Evolutionary conservation across 1,284 basidiomycete species (phyloP).

Genomic region (Ustilago sp.): DNA sequence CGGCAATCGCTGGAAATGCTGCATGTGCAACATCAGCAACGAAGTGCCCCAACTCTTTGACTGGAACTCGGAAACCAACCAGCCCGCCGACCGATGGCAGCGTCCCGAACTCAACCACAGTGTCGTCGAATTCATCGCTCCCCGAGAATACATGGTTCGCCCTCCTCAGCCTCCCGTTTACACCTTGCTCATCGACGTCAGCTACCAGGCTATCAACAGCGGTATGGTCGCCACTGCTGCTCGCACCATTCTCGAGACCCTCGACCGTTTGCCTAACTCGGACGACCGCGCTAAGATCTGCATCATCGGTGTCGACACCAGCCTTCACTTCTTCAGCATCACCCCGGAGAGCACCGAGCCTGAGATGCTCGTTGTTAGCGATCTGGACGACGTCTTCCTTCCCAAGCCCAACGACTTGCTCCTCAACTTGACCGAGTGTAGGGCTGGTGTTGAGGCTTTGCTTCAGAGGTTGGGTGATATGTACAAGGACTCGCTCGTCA

Average conservation of each 20-base stretch:
- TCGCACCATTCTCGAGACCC: conserved; percentile 90
- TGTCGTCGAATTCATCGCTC: conserved; percentile 95
- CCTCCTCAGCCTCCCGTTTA: conserved; percentile 97
- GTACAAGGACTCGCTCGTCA: conserved; percentile 92
- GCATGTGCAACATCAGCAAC: conserved; percentile 98
- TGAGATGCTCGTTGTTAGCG: conserved; percentile 95
- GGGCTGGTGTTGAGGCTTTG: conserved; percentile 83
- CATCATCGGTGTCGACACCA: conserved; percentile 91
- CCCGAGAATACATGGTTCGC: conserved; percentile 98
- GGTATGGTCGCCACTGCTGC: conserved; percentile 99
- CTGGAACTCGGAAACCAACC: conserved; percentile 93
- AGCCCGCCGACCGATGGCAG: conserved; percentile 93
- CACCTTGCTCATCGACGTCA: conserved; percentile 96
- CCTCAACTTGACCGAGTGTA: conserved; percentile 89
- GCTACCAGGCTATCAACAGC: conserved; percentile 80
- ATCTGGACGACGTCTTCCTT: conserved; percentile 95
- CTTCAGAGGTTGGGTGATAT: conserved; percentile 89
- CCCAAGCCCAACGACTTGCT: conserved; percentile 96
- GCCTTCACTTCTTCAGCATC: conserved; percentile 96
- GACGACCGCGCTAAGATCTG: conserved; percentile 92
- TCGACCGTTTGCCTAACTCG: conserved; percentile 95
- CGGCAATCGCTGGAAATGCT: conserved; percentile 98
- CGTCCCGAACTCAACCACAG: conserved; percentile 92
- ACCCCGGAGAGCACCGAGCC: conserved; percentile 83
- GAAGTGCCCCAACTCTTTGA: conserved; percentile 99